Percentiles rank a stretch among this genome's conserved stretches.
phyloP scores from a whole-genome alignment of 148 eudicot genomes.

The Persicaria tinctoria region DNA sequence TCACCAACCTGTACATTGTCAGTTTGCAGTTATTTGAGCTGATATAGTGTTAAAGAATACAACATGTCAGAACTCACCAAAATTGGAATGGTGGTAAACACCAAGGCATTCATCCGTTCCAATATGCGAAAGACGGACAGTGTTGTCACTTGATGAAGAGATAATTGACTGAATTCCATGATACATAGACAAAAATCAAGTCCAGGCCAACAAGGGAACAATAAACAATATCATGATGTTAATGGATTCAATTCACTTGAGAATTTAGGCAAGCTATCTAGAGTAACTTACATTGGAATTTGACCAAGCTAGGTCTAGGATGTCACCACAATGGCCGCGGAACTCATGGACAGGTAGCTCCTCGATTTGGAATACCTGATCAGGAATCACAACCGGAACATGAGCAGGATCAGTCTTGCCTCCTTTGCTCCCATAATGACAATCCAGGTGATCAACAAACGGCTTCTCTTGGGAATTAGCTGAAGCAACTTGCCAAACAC shows the following conservation, averaged over 20 bases:
- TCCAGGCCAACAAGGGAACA: not conserved
- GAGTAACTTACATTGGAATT: constrained; percentile 2
- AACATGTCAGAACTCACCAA: not conserved
- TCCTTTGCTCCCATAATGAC: not conserved
- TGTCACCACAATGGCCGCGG: constrained; percentile 2
- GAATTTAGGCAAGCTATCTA: not conserved
- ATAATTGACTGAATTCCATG: not conserved
- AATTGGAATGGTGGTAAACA: not conserved
- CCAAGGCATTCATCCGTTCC: not conserved
- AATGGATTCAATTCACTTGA: not conserved
- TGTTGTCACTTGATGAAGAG: constrained; percentile 6
- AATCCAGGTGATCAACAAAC: too few species aligned
- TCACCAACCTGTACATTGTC: not conserved
- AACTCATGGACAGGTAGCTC: not conserved
- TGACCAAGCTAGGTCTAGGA: constrained; percentile 4
- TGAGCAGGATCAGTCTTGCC: not conserved
- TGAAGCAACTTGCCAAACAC: constrained; percentile 39
- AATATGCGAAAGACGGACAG: constrained; percentile 7
- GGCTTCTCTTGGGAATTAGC: too few species aligned
- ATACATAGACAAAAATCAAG: not conserved
- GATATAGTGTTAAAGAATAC: not conserved
- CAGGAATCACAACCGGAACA: constrained; percentile 5
- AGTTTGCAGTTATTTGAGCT: not conserved
- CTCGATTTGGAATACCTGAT: not conserved
- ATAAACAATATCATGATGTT: not conserved